A percentile compares a stretch with the other conserved stretches of the same genome.
These are phyloP conservation scores for Adansonia madagascariensis DNA, from an alignment of 441 rosid species.

Conservation along the genomic window DNA sequence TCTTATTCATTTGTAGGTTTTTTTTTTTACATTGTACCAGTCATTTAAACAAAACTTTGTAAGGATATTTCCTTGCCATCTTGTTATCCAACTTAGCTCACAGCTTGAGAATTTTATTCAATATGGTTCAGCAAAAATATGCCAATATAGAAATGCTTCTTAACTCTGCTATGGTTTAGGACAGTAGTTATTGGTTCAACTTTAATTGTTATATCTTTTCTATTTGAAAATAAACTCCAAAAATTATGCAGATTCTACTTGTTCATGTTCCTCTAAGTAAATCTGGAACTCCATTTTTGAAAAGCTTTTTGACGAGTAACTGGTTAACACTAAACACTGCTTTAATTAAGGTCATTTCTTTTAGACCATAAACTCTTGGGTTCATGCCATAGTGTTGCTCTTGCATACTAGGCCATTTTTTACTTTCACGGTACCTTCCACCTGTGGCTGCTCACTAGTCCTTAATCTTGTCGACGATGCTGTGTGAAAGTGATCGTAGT, in stretches of 20 bases:
- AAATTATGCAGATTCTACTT: background rate
- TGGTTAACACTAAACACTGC: slow-evolving; percentile 4
- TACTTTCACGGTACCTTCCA: background rate
- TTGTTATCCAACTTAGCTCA: background rate
- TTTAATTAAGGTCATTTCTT: background rate
- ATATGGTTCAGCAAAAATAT: background rate
- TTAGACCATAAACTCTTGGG: background rate
- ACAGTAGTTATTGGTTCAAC: background rate
- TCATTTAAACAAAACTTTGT: background rate
- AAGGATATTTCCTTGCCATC: background rate
- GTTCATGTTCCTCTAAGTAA: background rate
- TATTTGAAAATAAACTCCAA: background rate
- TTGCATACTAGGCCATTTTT: background rate
- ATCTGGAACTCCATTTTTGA: background rate
- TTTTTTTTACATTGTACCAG: background rate
- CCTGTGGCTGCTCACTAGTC: slow-evolving; percentile 1
- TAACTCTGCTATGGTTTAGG: slow-evolving; percentile 11
- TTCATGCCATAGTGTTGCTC: background rate
- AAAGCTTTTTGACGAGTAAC: background rate
- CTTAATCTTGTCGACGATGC: background rate
- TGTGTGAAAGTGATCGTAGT: background rate
- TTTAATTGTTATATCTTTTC: background rate
- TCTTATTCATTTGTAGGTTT: background rate
- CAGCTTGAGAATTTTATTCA: background rate
- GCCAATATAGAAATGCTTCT: background rate